Evolutionary conservation across 2,329 filamentous ascomycete species (phyloP).

Genomic region (Nemania diffusa): DNA sequence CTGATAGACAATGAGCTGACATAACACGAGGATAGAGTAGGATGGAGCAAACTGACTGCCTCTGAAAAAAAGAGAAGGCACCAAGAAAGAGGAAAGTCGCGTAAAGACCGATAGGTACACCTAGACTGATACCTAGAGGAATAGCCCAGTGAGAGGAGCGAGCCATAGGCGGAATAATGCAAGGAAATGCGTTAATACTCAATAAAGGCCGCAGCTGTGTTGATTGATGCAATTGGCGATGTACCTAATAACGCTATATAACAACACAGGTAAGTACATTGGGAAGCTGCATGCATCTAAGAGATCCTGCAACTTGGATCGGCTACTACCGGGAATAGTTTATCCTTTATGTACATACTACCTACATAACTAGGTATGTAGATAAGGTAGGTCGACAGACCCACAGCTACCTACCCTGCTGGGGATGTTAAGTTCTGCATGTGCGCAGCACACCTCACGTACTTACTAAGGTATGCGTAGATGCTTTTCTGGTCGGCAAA

Average conservation of each 20-base stretch:
- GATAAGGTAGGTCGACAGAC: no score
- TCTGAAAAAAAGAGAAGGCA: conserved; percentile 77
- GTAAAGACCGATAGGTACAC: conserved; percentile 72
- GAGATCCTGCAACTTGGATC: not conserved
- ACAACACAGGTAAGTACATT: not conserved
- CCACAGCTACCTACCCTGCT: no score
- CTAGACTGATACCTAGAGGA: conserved; percentile 62
- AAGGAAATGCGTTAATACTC: not conserved
- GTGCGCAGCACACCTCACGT: no score
- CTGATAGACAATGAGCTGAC: conserved; percentile 56
- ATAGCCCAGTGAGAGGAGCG: conserved; percentile 49
- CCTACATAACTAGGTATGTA: no score
- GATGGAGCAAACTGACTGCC: conserved; percentile 70
- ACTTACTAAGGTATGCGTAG: not conserved
- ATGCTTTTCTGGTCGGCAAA: not conserved
- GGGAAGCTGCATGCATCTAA: not conserved
- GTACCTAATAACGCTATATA: not conserved
- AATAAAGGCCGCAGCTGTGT: not conserved
- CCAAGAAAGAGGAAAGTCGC: conserved; percentile 71
- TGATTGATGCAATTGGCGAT: no score
- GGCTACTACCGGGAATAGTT: not conserved
- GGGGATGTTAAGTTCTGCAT: no score
- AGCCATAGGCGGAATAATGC: conserved; percentile 41
- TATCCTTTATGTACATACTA: no score
- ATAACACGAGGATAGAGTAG: not conserved